These are phyloP conservation scores for Brassica cretica DNA, from an alignment of 345 rosid genomes.

Conservation along the genomic window DNA sequence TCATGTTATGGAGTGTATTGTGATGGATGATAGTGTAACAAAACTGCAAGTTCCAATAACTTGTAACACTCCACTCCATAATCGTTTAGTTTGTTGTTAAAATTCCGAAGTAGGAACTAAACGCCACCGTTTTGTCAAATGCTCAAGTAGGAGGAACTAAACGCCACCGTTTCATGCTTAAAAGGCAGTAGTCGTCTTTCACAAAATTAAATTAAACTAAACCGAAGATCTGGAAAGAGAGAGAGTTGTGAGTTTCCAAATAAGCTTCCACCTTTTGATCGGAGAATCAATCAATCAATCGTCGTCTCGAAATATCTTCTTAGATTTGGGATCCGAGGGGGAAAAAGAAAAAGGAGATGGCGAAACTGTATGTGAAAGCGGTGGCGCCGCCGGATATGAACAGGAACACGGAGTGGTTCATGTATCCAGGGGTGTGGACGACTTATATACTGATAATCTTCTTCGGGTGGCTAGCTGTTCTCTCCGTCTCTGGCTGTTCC, in stretches of 20 bases:
- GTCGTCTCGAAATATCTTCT: too few relatives aligned
- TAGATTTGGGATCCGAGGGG: neutral
- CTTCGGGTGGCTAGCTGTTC: constrained; percentile 69
- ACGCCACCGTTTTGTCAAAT: too few relatives aligned
- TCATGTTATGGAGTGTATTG: neutral
- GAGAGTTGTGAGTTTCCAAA: too few relatives aligned
- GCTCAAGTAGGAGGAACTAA: neutral
- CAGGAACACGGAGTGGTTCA: constrained; percentile 80
- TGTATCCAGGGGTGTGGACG: constrained; percentile 87
- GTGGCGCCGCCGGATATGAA: constrained; percentile 81
- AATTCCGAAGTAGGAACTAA: too few relatives aligned
- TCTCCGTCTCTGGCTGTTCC: constrained; percentile 65
- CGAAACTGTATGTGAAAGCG: constrained; percentile 64
- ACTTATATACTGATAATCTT: constrained; percentile 69
- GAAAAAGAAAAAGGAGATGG: constrained; percentile 22
- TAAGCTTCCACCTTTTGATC: too few relatives aligned
- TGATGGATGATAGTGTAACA: neutral
- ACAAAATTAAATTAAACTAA: too few relatives aligned
- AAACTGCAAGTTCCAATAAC: neutral
- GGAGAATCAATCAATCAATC: too few relatives aligned
- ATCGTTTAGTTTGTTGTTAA: neutral
- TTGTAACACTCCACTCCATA: neutral
- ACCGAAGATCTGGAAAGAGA: too few relatives aligned
- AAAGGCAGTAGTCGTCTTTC: too few relatives aligned
- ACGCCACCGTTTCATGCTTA: too few relatives aligned